Conservation (phyloP, 2,329 filamentous ascomycete species). For the Diplodia intermedia region DNA sequence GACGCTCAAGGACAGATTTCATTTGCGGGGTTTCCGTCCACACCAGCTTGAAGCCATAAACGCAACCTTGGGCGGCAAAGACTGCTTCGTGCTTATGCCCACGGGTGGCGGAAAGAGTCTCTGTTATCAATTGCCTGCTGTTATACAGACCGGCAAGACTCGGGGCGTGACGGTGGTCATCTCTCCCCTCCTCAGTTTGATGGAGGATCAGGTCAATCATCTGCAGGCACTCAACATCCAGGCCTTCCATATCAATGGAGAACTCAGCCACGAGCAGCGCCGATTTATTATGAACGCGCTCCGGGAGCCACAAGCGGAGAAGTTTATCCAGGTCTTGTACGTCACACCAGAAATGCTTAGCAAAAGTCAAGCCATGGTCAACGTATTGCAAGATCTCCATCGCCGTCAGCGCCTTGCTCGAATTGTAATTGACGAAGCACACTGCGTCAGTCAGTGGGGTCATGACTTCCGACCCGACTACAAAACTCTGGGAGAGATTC, state of each 20-base stretch:
- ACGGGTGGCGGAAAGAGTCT: constrained; percentile 96
- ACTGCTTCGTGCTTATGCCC: constrained; percentile 96
- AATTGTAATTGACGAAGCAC: constrained; percentile 97
- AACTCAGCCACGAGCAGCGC: constrained; percentile 69
- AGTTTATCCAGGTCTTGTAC: constrained; percentile 85
- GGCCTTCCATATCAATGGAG: constrained; percentile 82
- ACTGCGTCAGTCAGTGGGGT: constrained; percentile 99
- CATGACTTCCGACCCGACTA: constrained; percentile 98
- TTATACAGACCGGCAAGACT: constrained; percentile 81
- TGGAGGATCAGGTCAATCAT: constrained; percentile 95
- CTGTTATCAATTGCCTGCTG: constrained; percentile 92
- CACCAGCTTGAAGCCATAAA: constrained; percentile 98
- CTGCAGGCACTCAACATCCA: constrained; percentile 76
- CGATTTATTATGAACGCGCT: constrained; percentile 70
- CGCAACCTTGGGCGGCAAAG: constrained; percentile 82
- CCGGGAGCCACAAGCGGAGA: constrained; percentile 69
- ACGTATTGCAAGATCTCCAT: constrained; percentile 72
- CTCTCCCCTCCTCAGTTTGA: constrained; percentile 92
- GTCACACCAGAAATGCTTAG: constrained; percentile 97
- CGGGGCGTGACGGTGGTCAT: constrained; percentile 89
- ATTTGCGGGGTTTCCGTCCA: constrained; percentile 82
- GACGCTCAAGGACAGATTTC: constrained; percentile 82
- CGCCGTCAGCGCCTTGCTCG: constrained; percentile 76
- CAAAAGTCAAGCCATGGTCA: constrained; percentile 75
- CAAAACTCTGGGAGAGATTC: constrained; percentile 79